Base-by-base conservation (phyloP, 441 rosid genomes). In the Theobroma grandiflorum region DNA sequence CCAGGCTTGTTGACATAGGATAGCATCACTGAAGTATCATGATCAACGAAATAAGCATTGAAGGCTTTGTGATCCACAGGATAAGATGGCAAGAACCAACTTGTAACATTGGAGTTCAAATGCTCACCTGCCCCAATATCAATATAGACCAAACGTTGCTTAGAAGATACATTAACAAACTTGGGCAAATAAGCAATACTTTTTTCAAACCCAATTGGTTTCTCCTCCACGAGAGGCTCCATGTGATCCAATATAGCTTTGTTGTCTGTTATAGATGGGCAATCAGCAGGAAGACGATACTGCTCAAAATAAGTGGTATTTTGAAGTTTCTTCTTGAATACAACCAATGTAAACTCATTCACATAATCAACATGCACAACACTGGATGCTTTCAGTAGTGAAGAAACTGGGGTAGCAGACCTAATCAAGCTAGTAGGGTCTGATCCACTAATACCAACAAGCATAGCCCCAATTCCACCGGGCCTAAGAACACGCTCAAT, bases 381-480 rank as follows among this genome's bases (percentile, higher is more conserved):
- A 57, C 43, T 82, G 75, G 97, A 95, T 75, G 84, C 66, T 62
- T 90, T 92, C 84, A 95, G 82, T 37, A 90, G 76, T 0, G 90
- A 88, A 2, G 97, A 91, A 84, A 93, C 81, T 0, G 91, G 93
- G 12, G 86, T 85, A 1, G 89, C 92, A 0, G 92, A 89, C 75
- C 87, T 84, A 42, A 93, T 86, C 84, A 92, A 79, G 84, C 85
- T 86, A 53, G 85, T 81, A 0, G 87, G 79, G 72, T 83, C 85
- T 15, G 81, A 82, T 6, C 82, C 83, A 50, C 81, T 74, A 71
- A 69, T 78, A 43, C 85, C 81, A 31, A 91, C 85, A 74, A 95
- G 95, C 84, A 92, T 80, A 26, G 94, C 92, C 69, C 94, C 96
- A 4, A 86, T 76, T 67, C 96, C 98, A 9, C 93, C 93, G 0